Evolutionary conservation across 2,329 filamentous ascomycete species (phyloP), one percentile per base, ranked within the genome.

Genomic region (Sporothrix dimorphospora): DNA sequence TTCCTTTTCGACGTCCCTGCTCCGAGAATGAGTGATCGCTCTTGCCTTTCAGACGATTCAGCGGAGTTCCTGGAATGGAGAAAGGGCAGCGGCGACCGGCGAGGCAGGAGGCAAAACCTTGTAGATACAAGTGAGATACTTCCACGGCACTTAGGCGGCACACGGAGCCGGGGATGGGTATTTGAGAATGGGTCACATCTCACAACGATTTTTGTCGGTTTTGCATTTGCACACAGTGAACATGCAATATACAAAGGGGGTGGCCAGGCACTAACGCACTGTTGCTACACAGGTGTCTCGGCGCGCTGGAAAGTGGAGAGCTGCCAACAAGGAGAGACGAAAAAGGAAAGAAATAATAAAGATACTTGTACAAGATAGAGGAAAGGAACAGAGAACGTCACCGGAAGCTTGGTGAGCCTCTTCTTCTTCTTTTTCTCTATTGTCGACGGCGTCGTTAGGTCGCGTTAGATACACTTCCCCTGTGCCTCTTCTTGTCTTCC

Each of bases 171-270:
- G 59, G 7, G 2, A 21, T 66, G 16, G 21, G 63, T 34, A 34
- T 66, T 47, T 49, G 42, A 16, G 27, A 66, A 49, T 34, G 24
- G 24, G 61, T 65, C 42, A 65, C 61, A 65, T 47, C 38, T 61
- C 57, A 61, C 57, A 61, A 38, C 7, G 42, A 30, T 11, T 45
- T 27, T 65, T 47, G 21, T 19, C 21, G 21, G 12, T 65, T 42
- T 21, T 61, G 19, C 34, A n/a, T 40, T 21, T 61, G 34, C 38
- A 40, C 34, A 40, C 30, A 24, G 34, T 19, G 19, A 16, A 34
- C 34, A 40, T 40, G 57, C 21, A 45, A 14, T 24, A 19, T n/a
- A 6, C 7, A 47, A 47, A 49, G 40, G 16, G 38, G 11, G 24
- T n/a, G 59, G 9, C 38, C 59, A 59, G 59, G 9, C 38, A 65